Percentiles rank a stretch among this genome's conserved stretches.
Evolutionary conservation across 192 early-diverging fungal species (phyloP).

Genomic region (Ambispora gerdemannii): DNA sequence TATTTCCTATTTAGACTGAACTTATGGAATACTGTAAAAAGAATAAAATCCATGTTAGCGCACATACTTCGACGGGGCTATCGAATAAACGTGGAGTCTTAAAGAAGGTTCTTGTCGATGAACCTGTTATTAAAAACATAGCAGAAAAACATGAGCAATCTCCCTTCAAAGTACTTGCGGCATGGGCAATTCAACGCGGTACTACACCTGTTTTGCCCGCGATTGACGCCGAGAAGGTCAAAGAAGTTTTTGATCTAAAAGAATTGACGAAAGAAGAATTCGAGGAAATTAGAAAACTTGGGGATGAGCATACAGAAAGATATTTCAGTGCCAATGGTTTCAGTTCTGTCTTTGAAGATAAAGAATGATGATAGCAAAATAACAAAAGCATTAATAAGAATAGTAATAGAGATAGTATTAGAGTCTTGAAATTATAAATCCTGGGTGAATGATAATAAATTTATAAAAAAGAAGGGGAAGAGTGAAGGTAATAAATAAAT

Average conservation of each 20-base stretch:
- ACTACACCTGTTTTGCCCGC: neutral
- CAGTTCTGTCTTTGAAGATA: neutral
- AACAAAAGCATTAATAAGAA: no score
- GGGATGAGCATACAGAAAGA: neutral
- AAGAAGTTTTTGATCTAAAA: neutral
- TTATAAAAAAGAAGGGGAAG: no score
- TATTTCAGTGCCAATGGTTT: neutral
- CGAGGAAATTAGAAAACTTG: neutral
- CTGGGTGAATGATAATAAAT: no score
- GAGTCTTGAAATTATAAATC: no score
- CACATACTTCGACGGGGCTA: slow-evolving; percentile 80
- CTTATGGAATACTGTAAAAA: slow-evolving; percentile 70
- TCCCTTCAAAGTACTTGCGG: neutral
- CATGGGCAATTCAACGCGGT: neutral
- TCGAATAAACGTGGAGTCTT: slow-evolving; percentile 33
- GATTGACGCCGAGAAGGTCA: neutral
- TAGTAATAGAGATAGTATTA: no score
- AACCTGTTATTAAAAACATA: neutral
- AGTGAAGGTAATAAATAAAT: no score
- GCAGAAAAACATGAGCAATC: neutral
- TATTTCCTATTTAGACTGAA: slow-evolving; percentile 47
- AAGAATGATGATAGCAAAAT: no score
- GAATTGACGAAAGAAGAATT: neutral
- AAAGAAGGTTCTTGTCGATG: slow-evolving; percentile 2
- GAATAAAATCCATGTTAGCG: slow-evolving; percentile 72